A percentile compares a stretch with the other conserved stretches of the same genome.
Evolutionary conservation across 805 yeast species (phyloP).

Genomic region (Torulaspora quercuum): DNA sequence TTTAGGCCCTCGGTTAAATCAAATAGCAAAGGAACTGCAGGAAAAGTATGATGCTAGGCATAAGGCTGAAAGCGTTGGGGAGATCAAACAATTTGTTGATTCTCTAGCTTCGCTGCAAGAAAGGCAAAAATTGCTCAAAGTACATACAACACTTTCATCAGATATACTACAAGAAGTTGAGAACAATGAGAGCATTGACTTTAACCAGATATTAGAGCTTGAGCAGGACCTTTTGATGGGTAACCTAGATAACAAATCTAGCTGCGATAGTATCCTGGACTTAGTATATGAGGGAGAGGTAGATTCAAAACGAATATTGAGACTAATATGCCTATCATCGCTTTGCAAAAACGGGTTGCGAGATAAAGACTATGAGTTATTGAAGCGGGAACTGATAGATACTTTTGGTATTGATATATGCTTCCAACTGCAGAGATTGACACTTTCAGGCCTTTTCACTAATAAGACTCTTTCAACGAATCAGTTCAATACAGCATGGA

Average conservation of each 20-base stretch:
- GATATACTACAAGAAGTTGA: slow-evolving; percentile 49
- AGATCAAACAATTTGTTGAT: slow-evolving; percentile 69
- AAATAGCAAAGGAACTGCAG: slow-evolving; percentile 67
- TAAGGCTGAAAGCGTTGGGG: slow-evolving; percentile 53
- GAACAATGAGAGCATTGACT: slow-evolving; percentile 25
- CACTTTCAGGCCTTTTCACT: slow-evolving; percentile 22
- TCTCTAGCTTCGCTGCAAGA: slow-evolving; percentile 63
- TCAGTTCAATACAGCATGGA: slow-evolving; percentile 11
- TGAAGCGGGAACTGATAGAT: slow-evolving; percentile 56
- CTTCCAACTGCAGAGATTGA: slow-evolving; percentile 28
- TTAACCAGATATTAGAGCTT: slow-evolving; percentile 51
- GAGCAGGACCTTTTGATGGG: slow-evolving; percentile 70
- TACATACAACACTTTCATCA: slow-evolving; percentile 75
- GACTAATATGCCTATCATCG: slow-evolving; percentile 56
- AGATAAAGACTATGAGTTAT: slow-evolving; percentile 54
- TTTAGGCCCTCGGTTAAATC: slow-evolving; percentile 70
- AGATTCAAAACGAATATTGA: slow-evolving; percentile 43
- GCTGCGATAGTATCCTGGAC: slow-evolving; percentile 42
- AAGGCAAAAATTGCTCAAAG: slow-evolving; percentile 63
- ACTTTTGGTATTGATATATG: slow-evolving; percentile 55
- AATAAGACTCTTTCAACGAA: slow-evolving; percentile 16
- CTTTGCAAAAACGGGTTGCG: slow-evolving; percentile 65
- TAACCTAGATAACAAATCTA: slow-evolving; percentile 41
- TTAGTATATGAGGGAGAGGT: slow-evolving; percentile 47
- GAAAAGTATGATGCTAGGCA: slow-evolving; percentile 60